Evolutionary conservation across 768 basidiomycete species (phyloP).

Genomic region (Sporobolomyces pararoseus): DNA sequence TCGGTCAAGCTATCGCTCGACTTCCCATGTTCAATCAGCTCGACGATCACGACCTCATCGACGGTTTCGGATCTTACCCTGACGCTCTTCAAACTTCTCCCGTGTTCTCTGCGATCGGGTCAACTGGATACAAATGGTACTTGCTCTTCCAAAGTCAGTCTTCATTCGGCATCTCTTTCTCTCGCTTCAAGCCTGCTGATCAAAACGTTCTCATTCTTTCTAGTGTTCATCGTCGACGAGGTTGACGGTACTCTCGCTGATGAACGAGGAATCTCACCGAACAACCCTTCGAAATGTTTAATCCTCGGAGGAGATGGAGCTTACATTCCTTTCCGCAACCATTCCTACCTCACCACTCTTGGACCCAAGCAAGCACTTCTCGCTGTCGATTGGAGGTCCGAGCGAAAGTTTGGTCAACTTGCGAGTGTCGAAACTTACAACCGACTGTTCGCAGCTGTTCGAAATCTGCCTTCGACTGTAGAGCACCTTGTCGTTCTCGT

Average conservation of each 20-base stretch:
- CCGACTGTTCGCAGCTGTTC: slow-evolving; percentile 64
- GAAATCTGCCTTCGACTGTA: slow-evolving; percentile 60
- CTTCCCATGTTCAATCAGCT: slow-evolving; percentile 51
- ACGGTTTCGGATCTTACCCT: slow-evolving; percentile 59
- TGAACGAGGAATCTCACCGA: slow-evolving; percentile 49
- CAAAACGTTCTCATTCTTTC: neutral
- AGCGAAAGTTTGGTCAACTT: slow-evolving; percentile 75
- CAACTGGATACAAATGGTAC: slow-evolving; percentile 84
- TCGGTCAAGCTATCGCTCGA: slow-evolving; percentile 41
- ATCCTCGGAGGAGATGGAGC: slow-evolving; percentile 73
- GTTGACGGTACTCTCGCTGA: slow-evolving; percentile 61
- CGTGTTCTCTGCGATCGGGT: slow-evolving; percentile 58
- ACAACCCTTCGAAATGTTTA: slow-evolving; percentile 56
- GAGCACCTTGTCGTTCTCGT: slow-evolving; percentile 81
- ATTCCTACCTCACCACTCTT: slow-evolving; percentile 74
- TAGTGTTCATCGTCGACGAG: slow-evolving; percentile 54
- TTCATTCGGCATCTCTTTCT: slow-evolving; percentile 55
- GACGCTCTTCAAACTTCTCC: slow-evolving; percentile 55
- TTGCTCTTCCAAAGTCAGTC: slow-evolving; percentile 76
- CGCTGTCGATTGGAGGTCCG: slow-evolving; percentile 61
- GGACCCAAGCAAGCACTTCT: slow-evolving; percentile 61
- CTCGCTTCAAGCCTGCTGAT: neutral
- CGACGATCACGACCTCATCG: slow-evolving; percentile 48
- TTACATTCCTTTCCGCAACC: slow-evolving; percentile 73
- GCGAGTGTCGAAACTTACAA: slow-evolving; percentile 71